Evolutionary conservation across 2,329 filamentous ascomycete genomes (phyloP).

Genomic region (Venturia pyrina): DNA sequence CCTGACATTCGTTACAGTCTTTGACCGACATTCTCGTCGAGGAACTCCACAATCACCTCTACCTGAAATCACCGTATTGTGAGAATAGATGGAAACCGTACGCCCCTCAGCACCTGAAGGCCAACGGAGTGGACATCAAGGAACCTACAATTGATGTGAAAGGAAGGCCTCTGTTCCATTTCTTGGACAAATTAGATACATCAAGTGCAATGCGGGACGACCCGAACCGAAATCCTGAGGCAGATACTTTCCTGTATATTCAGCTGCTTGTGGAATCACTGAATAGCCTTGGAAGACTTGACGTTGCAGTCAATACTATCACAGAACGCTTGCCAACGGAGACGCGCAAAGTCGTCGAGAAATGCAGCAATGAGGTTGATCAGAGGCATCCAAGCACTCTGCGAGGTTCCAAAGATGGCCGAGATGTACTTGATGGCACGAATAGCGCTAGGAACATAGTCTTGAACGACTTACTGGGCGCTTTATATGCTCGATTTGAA

Average conservation of each 20-base stretch:
- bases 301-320: slow-evolving; percentile 77
- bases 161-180: slow-evolving; percentile 46
- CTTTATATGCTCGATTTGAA: slow-evolving; percentile 91
- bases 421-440: slow-evolving; percentile 3
- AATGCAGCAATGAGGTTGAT: slow-evolving; percentile 89
- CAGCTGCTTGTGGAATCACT: slow-evolving; percentile 77
- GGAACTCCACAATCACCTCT: slow-evolving; percentile 92
- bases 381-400: slow-evolving; percentile 81
- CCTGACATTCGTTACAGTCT: slow-evolving; percentile 29
- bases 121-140: slow-evolving; percentile 21
- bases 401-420: slow-evolving; percentile 42
- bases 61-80: slow-evolving; percentile 95
- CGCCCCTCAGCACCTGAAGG: slow-evolving; percentile 52
- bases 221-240: slow-evolving; percentile 83
- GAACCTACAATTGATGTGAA: slow-evolving; percentile 30
- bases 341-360: slow-evolving; percentile 85
- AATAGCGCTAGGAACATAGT: slow-evolving; percentile 61
- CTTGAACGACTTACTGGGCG: slow-evolving; percentile 84
- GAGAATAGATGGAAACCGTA: slow-evolving; percentile 90
- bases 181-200: slow-evolving; percentile 47
- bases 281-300: slow-evolving; percentile 78
- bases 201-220: slow-evolving; percentile 62
- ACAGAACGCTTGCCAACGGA: slow-evolving; percentile 91
- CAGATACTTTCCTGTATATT: slow-evolving; percentile 91
- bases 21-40: slow-evolving; percentile 94